Evolutionary conservation across 768 basidiomycete genomes (phyloP).

Genomic region (Macrolepiota dolichaula): DNA sequence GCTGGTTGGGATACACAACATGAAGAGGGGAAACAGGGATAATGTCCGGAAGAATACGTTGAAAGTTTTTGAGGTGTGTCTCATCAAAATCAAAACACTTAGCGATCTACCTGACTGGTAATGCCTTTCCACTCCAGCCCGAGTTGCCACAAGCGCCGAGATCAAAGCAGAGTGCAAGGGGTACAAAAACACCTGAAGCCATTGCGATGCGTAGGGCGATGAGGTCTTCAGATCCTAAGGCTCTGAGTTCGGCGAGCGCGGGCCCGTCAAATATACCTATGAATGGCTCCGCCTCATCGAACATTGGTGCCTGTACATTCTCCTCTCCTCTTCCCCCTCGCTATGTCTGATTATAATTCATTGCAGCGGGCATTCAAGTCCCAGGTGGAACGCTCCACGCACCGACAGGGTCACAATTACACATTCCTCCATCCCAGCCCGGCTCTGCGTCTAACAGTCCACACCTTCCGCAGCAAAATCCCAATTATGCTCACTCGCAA

Average conservation of each 20-base stretch:
- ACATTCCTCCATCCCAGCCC: not conserved
- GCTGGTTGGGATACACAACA: slow-evolving; percentile 90
- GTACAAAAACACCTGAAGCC: slow-evolving; percentile 64
- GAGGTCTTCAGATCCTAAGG: slow-evolving; percentile 76
- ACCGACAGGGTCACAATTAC: not conserved
- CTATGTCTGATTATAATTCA: not conserved
- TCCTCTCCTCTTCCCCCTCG: not conserved
- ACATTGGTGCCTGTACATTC: not conserved
- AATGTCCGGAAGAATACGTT: slow-evolving; percentile 89
- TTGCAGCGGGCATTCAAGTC: not conserved
- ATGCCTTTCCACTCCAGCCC: slow-evolving; percentile 42
- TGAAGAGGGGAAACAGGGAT: slow-evolving; percentile 87
- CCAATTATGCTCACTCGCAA: not conserved
- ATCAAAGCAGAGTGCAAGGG: slow-evolving; percentile 59
- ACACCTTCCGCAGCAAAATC: slow-evolving; percentile 12
- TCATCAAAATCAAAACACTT: not conserved
- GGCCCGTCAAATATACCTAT: not conserved
- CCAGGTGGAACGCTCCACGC: not conserved
- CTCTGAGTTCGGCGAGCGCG: slow-evolving; percentile 34
- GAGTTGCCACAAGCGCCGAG: slow-evolving; percentile 60
- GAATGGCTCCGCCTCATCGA: not conserved
- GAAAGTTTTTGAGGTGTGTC: slow-evolving; percentile 83
- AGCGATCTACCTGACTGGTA: not conserved
- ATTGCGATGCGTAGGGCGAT: slow-evolving; percentile 84
- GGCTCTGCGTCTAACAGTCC: not conserved